Base-by-base conservation (phyloP, 306 rosid species). In the Vigna reflexopilosa region DNA sequence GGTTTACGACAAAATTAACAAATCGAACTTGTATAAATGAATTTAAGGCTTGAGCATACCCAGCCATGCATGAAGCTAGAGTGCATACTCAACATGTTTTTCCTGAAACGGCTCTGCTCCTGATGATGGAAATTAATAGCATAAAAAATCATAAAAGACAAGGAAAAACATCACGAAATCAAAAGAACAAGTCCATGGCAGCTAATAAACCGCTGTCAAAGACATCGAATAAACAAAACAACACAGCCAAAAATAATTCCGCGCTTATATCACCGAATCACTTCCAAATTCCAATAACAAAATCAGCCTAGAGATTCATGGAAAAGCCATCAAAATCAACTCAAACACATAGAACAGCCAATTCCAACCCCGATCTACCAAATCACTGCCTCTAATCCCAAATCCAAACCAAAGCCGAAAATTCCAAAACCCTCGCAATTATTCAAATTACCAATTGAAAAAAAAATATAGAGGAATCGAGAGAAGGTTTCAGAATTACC, bases 31-130 rank as follows among this genome's bases (percentile, higher is more conserved):
- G 36, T 8, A 51, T 20, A 65, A 66, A 65, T 13, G 49, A 81
- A 68, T 28, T 15, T 51, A 52, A 8, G 70, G 17, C n/a, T 48
- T 48, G 4, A 48, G 52, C 86, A 24, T 84, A 86, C 90, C 89
- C 14, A 48, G 72, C 24, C 16, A 20, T 38, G 86, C 68, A 36
- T 42, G 47, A 42, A 42, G 79, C 70, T 72, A 67, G 77, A 6
- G 55, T 50, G 73, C 77, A 72, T 62, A 55, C 71, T 82, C 84
- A 67, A 82, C 82, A 80, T 82, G 72, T 76, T 74, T 71, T 63
- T 63, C 77, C 63, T 2, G 7, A 79, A 80, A 71, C 76, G 68
- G 80, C 84, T 55, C 77, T 63, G 63, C 75, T 74, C 81, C 87
- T 77, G 82, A 68, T 61, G 28, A 78, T 55, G 47, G 67, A 70